phyloP scores from a whole-genome alignment of 108 stramenopile genomes.

The Cyclotella atomus region DNA sequence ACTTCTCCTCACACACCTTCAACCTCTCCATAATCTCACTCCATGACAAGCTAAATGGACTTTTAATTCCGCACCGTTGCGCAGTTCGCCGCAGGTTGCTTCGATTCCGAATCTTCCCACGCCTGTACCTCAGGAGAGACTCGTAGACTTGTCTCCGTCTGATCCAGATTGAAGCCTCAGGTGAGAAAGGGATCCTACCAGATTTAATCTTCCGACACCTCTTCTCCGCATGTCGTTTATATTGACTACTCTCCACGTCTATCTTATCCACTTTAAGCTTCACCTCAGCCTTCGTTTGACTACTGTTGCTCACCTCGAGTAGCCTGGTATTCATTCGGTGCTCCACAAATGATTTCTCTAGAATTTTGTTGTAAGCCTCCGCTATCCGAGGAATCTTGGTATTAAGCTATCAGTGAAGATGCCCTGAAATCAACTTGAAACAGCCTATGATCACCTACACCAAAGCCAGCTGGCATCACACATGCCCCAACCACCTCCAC shows the following conservation, averaged over 20 bases:
- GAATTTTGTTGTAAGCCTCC: not conserved
- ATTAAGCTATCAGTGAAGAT: constrained; percentile 14
- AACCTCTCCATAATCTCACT: not conserved
- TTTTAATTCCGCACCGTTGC: not conserved
- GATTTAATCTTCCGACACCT: constrained; percentile 4
- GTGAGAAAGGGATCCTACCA: constrained; percentile 9
- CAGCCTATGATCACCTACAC: constrained; percentile 13
- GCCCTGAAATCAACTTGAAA: constrained; percentile 4
- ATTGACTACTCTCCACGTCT: not conserved
- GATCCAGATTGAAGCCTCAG: constrained; percentile 8
- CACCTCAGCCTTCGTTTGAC: not conserved
- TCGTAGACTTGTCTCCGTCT: not conserved
- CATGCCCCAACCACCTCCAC: constrained; percentile 8
- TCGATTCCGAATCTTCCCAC: not conserved
- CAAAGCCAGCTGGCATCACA: constrained; percentile 16
- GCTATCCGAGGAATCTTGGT: not conserved
- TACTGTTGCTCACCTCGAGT: not conserved
- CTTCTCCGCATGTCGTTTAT: constrained; percentile 5
- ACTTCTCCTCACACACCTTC: not conserved
- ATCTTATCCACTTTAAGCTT: not conserved
- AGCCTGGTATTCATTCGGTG: not conserved
- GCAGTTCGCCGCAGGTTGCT: constrained; percentile 9
- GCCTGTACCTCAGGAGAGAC: not conserved
- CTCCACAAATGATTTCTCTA: not conserved
- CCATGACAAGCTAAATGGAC: not conserved